These are phyloP conservation scores for Sporothrix phasma DNA, from an alignment of 2,329 filamentous ascomycete species.

Conservation along the genomic window DNA sequence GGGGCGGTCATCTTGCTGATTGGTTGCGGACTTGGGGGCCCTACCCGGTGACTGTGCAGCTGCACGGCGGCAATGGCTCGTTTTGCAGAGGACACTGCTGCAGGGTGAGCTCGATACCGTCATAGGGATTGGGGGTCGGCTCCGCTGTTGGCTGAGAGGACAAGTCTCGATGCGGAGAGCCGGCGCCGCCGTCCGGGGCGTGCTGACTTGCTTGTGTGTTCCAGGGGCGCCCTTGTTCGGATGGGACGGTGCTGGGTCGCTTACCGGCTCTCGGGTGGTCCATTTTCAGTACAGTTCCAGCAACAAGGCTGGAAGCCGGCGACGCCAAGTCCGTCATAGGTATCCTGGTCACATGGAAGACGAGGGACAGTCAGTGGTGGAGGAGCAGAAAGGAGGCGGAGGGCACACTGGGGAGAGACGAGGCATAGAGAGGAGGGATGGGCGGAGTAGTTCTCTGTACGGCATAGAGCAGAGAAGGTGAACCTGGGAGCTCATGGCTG, in stretches of 20 bases:
- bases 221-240: background rate
- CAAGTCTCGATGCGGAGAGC: background rate
- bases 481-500: background rate
- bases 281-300: conserved; percentile 11
- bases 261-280: background rate
- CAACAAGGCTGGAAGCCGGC: conserved; percentile 8
- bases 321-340: conserved; percentile 11
- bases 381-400: background rate
- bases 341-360: background rate
- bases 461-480: background rate
- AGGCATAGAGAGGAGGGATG: background rate
- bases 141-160: background rate
- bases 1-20: background rate
- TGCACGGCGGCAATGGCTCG: too few species aligned
- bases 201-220: background rate
- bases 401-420: background rate
- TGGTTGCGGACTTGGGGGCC: background rate
- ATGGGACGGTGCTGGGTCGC: background rate
- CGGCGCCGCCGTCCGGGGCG: background rate
- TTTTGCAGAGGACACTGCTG: background rate
- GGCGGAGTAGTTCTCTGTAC: background rate
- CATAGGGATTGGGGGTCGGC: background rate
- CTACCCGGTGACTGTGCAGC: background rate
- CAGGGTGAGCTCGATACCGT: background rate
- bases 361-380: background rate